Conservation (phyloP, 2,329 filamentous ascomycete species). For the Neoascochyta sp. region DNA sequence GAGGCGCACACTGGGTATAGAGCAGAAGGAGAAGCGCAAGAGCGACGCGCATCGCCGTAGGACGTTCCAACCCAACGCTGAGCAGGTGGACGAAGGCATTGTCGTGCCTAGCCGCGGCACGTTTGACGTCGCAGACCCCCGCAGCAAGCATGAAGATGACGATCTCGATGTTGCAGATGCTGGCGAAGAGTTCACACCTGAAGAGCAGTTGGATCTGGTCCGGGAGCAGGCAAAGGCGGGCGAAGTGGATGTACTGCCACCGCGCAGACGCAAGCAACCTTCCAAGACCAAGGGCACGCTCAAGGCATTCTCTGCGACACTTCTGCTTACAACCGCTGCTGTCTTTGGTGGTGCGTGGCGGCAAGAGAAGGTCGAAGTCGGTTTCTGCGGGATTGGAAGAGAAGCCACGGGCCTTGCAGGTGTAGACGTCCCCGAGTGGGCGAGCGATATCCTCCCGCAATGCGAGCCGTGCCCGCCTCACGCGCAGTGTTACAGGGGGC, state of each 20-base stretch:
- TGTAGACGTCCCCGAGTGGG: constrained; percentile 68
- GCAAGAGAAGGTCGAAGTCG: constrained; percentile 93
- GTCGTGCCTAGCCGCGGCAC: constrained; percentile 55
- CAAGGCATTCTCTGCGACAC: constrained; percentile 65
- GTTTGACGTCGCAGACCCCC: constrained; percentile 56
- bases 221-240: constrained; percentile 61
- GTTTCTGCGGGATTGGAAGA: constrained; percentile 81
- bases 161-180: constrained; percentile 54
- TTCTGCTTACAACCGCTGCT: constrained; percentile 66
- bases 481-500: constrained; percentile 79
- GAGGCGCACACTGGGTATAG: constrained; percentile 50
- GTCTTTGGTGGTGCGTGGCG: constrained; percentile 80
- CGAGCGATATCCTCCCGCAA: constrained; percentile 66
- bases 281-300: constrained; percentile 49
- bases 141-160: constrained; percentile 41
- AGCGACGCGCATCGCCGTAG: constrained; percentile 43
- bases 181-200: constrained; percentile 90
- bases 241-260: constrained; percentile 48
- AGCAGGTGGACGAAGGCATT: constrained; percentile 52
- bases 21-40: constrained; percentile 41
- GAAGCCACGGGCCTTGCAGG: constrained; percentile 57
- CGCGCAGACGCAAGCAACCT: constrained; percentile 27
- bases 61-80: constrained; percentile 41
- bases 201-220: constrained; percentile 75
- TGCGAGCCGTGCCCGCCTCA: constrained; percentile 90